Evolutionary conservation across 2,329 filamentous ascomycete species (phyloP).

Genomic region (Ophiostoma sp.): DNA sequence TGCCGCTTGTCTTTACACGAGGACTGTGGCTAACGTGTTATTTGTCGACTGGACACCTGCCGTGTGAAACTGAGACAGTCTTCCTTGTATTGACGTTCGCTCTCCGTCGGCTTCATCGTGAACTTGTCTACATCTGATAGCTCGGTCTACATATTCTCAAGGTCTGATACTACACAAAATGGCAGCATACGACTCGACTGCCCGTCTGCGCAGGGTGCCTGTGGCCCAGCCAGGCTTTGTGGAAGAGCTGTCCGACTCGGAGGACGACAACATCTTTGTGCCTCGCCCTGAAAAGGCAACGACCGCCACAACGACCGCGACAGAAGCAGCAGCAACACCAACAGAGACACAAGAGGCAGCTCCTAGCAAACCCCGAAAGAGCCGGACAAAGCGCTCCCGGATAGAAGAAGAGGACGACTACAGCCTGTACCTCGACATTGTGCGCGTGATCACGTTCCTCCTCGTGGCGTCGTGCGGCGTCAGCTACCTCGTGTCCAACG

Average conservation of each 20-base stretch:
- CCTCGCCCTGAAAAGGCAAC: background rate
- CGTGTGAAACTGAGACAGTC: background rate
- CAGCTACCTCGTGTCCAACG: constrained; percentile 70
- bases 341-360: background rate
- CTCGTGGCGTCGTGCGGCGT: constrained; percentile 60
- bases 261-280: constrained; percentile 10
- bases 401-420: constrained; percentile 59
- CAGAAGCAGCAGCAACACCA: background rate
- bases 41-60: background rate
- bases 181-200: constrained; percentile 2
- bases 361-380: background rate
- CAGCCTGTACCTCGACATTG: constrained; percentile 55
- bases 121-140: background rate
- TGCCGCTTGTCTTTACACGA: background rate
- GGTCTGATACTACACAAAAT: background rate
- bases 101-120: background rate
- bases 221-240: constrained; percentile 10
- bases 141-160: background rate
- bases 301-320: background rate
- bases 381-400: constrained; percentile 26
- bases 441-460: constrained; percentile 64
- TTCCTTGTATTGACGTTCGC: no score
- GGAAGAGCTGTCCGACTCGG: constrained; percentile 13
- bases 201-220: background rate
- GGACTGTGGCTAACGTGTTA: constrained; percentile 1